Conservation (phyloP, 192 early-diverging fungal species). For the Coemansia sp. region DNA sequence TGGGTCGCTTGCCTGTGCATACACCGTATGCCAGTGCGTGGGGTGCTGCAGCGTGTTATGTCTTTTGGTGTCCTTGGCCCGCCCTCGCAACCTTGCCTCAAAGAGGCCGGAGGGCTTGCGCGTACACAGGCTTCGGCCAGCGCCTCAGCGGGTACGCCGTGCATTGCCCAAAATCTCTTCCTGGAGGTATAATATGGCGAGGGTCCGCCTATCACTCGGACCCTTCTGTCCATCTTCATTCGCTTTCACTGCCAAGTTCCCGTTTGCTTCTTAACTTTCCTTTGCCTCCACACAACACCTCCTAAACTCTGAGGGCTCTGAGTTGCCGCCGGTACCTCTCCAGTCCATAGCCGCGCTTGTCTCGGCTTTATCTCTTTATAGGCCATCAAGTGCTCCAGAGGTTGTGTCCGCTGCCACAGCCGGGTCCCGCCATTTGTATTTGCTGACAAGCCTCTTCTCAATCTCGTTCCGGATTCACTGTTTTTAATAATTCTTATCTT, state of each 20-base stretch:
- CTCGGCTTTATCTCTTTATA: too few relatives aligned
- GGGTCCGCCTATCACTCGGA: background rate
- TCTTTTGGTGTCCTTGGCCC: slow-evolving; percentile 10
- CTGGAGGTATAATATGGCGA: slow-evolving; percentile 2
- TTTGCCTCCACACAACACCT: background rate
- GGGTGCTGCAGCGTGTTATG: slow-evolving; percentile 2
- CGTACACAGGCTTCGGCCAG: background rate
- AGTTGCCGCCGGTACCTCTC: background rate
- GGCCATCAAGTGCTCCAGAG: background rate
- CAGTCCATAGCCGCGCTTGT: too few relatives aligned
- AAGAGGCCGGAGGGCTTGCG: background rate
- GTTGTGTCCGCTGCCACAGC: background rate
- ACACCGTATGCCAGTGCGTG: background rate
- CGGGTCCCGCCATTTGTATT: background rate
- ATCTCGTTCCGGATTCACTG: slow-evolving; percentile 2
- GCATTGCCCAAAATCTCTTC: background rate
- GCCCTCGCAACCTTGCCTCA: background rate
- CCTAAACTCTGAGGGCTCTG: background rate
- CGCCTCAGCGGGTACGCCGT: background rate
- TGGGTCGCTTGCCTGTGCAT: slow-evolving; percentile 4
- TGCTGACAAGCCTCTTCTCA: background rate
- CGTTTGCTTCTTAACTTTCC: background rate
- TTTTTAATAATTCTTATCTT: background rate
- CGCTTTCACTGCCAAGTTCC: background rate
- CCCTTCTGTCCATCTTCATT: background rate